Conservation (phyloP, 1,284 basidiomycete genomes). For the Earliella scabrosa region DNA sequence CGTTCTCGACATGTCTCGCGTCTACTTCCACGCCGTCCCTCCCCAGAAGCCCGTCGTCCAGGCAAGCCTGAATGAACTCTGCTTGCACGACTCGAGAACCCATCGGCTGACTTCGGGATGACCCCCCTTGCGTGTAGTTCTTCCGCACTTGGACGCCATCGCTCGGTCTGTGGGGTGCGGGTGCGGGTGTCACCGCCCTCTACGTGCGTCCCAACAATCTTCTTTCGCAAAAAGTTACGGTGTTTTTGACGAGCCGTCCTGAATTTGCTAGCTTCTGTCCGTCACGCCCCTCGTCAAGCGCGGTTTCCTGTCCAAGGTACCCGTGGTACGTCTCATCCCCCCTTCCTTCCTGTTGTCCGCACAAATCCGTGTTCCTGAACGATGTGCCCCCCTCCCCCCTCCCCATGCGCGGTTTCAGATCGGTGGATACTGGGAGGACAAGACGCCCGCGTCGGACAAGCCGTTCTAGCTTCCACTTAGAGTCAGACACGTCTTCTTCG, state of each 20-base stretch:
- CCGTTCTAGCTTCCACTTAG: slow-evolving; percentile 62
- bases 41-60: slow-evolving; percentile 21
- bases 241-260: slow-evolving; percentile 1
- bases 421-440: slow-evolving; percentile 74
- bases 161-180: slow-evolving; percentile 70
- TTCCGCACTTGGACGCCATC: slow-evolving; percentile 58
- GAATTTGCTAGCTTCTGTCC: slow-evolving; percentile 41
- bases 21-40: slow-evolving; percentile 27
- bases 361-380: slow-evolving; percentile 5
- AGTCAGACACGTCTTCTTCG: too few relatives aligned
- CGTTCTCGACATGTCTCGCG: slow-evolving; percentile 31
- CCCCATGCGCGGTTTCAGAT: slow-evolving; percentile 47
- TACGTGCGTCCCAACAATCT: slow-evolving; percentile 51
- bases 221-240: not conserved
- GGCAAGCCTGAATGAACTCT: slow-evolving; percentile 23
- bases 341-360: too few relatives aligned
- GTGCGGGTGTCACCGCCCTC: slow-evolving; percentile 65
- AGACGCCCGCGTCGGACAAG: slow-evolving; percentile 77
- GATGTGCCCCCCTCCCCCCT: slow-evolving; percentile 7
- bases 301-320: slow-evolving; percentile 45
- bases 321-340: slow-evolving; percentile 44
- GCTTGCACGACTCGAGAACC: not conserved
- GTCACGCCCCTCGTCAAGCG: slow-evolving; percentile 49
- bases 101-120: not conserved
- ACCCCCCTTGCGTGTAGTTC: slow-evolving; percentile 29